Evolutionary conservation across 805 yeast species (phyloP).

Genomic region (Grigorovia transvaalensis): DNA sequence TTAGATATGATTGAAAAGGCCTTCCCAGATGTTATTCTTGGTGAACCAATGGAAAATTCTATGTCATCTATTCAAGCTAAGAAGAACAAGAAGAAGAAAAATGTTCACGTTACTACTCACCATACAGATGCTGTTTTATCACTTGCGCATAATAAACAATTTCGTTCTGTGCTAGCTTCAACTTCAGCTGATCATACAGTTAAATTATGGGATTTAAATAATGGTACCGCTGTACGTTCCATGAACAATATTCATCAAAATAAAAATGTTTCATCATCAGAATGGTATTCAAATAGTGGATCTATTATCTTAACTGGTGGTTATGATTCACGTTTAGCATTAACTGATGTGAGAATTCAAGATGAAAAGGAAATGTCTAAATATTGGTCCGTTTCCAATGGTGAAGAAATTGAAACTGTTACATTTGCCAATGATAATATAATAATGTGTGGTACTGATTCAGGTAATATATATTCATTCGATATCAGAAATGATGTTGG

Average conservation of each 20-base stretch:
- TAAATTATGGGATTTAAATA: constrained; percentile 85
- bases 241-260: constrained; percentile 55
- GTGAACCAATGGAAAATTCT: constrained; percentile 50
- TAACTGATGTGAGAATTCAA: constrained; percentile 76
- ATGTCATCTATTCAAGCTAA: constrained; percentile 29
- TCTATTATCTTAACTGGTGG: constrained; percentile 81
- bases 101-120: constrained; percentile 53
- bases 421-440: constrained; percentile 52
- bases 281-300: constrained; percentile 70
- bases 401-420: constrained; percentile 79
- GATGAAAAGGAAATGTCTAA: constrained; percentile 51
- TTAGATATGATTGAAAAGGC: constrained; percentile 86
- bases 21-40: constrained; percentile 87
- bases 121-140: constrained; percentile 94
- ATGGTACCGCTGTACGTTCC: constrained; percentile 68
- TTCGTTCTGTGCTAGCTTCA: constrained; percentile 80
- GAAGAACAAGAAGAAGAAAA: constrained; percentile 40
- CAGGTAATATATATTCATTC: constrained; percentile 79
- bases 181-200: constrained; percentile 93
- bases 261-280: constrained; percentile 73
- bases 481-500: constrained; percentile 59
- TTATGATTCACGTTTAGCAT: constrained; percentile 72
- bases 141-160: constrained; percentile 67
- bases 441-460: constrained; percentile 84
- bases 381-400: constrained; percentile 48